Conservation (phyloP, 2,329 filamentous ascomycete species). For the Aspergillus transmontanensis region DNA sequence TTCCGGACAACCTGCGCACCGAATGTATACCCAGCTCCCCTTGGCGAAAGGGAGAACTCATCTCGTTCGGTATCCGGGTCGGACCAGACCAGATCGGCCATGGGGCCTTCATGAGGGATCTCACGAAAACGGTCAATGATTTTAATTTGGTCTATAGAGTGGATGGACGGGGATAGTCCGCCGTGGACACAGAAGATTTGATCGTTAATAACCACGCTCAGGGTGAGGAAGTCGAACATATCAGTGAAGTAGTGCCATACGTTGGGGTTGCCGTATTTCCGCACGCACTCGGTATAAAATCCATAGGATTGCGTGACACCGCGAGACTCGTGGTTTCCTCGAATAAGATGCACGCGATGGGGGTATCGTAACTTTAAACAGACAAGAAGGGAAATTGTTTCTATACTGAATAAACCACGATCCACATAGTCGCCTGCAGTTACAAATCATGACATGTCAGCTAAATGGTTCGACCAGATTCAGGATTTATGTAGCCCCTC, state of each 20-base stretch:
- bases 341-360: slow-evolving; percentile 90
- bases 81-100: slow-evolving; percentile 99
- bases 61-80: slow-evolving; percentile 97
- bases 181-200: slow-evolving; percentile 99
- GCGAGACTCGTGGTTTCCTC: slow-evolving; percentile 96
- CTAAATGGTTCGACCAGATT: neutral
- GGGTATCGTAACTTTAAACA: slow-evolving; percentile 97
- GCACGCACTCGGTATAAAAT: slow-evolving; percentile 96
- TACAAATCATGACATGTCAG: neutral
- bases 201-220: slow-evolving; percentile 97
- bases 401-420: slow-evolving; percentile 96
- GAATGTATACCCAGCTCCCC: slow-evolving; percentile 96
- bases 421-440: slow-evolving; percentile 89
- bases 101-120: slow-evolving; percentile 96
- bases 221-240: slow-evolving; percentile 98
- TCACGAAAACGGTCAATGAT: slow-evolving; percentile 99
- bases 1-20: slow-evolving; percentile 98
- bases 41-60: slow-evolving; percentile 91
- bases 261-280: slow-evolving; percentile 97
- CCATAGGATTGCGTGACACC: slow-evolving; percentile 98
- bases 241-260: slow-evolving; percentile 99
- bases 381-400: slow-evolving; percentile 96
- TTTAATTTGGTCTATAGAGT: slow-evolving; percentile 99
- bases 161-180: slow-evolving; percentile 85
- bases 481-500: neutral